Evolutionary conservation across 768 basidiomycete species (phyloP).

Genomic region (Kondoa malvinella): DNA sequence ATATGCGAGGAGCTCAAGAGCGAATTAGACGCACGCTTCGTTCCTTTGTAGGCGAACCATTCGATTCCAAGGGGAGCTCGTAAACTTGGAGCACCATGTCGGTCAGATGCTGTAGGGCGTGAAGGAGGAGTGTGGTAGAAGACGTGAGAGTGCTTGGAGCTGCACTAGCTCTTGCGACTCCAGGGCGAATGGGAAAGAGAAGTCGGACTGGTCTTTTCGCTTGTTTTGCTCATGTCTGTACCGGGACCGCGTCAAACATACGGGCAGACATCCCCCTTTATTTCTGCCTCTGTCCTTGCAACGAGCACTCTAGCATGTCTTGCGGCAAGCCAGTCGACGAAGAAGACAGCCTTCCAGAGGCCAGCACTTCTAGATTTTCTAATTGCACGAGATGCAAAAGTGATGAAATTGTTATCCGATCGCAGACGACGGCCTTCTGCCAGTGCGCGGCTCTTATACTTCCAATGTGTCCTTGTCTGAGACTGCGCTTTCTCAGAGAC

Average conservation of each 20-base stretch:
- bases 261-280: background rate
- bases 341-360: background rate
- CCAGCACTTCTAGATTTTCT: background rate
- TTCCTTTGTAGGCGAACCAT: slow-evolving; percentile 77
- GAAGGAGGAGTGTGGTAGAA: background rate
- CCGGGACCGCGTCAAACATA: too few relatives aligned
- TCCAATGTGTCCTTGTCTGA: background rate
- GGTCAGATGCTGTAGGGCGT: background rate
- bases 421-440: background rate
- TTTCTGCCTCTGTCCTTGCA: background rate
- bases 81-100: slow-evolving; percentile 43
- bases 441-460: background rate
- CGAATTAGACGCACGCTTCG: slow-evolving; percentile 61
- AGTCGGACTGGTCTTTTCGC: too few relatives aligned
- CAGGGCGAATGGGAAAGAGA: too few relatives aligned
- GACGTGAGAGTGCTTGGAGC: background rate
- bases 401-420: background rate
- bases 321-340: background rate
- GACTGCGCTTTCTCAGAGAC: background rate
- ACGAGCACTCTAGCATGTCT: background rate
- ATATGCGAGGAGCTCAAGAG: background rate
- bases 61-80: slow-evolving; percentile 65
- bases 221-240: too few relatives aligned
- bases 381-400: background rate
- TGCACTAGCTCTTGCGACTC: too few relatives aligned